A percentile compares a stretch with the other conserved stretches of the same genome.
These are phyloP conservation scores for Porodaedalea pini DNA, from an alignment of 1,284 basidiomycete genomes.

Conservation along the genomic window DNA sequence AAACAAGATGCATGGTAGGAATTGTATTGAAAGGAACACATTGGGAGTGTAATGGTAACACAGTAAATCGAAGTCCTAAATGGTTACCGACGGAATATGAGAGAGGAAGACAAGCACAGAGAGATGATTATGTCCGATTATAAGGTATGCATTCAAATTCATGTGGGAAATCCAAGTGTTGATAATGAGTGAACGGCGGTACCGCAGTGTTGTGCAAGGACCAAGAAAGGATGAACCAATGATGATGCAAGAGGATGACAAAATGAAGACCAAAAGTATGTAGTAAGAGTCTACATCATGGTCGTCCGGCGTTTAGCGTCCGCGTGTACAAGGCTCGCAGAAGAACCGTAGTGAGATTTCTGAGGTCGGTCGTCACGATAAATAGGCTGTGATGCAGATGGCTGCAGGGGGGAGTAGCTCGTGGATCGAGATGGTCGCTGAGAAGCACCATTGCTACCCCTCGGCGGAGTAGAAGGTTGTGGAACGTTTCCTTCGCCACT, in stretches of 20 bases:
- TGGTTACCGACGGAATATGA: background rate
- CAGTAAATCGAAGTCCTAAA: slow-evolving; percentile 1
- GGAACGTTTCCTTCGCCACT: background rate
- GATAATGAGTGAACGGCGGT: slow-evolving; percentile 6
- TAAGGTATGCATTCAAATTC: background rate
- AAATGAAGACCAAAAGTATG: background rate
- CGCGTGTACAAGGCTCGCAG: slow-evolving; percentile 25
- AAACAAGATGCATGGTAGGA: background rate
- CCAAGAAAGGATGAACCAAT: background rate
- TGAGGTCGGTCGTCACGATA: background rate
- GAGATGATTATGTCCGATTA: slow-evolving; percentile 4
- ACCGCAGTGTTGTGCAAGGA: background rate
- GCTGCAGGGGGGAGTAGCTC: background rate
- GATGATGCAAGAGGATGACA: background rate
- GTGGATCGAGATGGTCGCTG: background rate
- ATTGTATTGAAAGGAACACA: background rate
- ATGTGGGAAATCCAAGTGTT: background rate
- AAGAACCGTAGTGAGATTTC: slow-evolving; percentile 26
- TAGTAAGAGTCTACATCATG: slow-evolving; percentile 13
- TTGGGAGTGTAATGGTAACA: slow-evolving; percentile 4
- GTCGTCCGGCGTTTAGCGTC: slow-evolving; percentile 21
- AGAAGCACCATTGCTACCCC: background rate
- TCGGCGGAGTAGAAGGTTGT: background rate
- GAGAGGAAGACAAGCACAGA: background rate
- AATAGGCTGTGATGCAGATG: background rate